A percentile compares a stretch with the other conserved stretches of the same genome.
These are phyloP conservation scores for Chlorophyllum brunneum DNA, from an alignment of 768 basidiomycete genomes.

Conservation along the genomic window DNA sequence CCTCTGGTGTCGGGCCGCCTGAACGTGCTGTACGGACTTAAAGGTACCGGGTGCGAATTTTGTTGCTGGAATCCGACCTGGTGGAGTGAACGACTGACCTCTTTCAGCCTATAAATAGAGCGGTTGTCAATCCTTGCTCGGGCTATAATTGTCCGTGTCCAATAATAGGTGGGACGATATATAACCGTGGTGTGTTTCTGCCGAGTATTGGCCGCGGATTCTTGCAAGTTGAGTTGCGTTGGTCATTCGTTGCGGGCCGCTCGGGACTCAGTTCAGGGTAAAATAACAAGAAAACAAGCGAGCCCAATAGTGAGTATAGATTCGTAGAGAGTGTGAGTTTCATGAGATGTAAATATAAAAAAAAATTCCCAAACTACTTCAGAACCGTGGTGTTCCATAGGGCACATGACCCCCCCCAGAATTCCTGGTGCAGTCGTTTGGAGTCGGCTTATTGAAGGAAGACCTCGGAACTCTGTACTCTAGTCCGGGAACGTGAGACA, in stretches of 20 bases:
- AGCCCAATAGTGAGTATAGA: neutral
- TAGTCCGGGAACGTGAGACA: slow-evolving; percentile 1
- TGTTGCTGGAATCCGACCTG: neutral
- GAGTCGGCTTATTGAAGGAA: neutral
- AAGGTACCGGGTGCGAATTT: slow-evolving; percentile 2
- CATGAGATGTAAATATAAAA: neutral
- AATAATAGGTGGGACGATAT: neutral
- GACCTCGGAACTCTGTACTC: neutral
- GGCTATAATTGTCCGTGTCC: neutral
- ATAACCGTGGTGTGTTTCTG: neutral
- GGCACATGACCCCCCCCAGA: neutral
- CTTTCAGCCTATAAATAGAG: neutral
- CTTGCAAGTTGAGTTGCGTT: neutral
- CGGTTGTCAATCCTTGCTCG: neutral
- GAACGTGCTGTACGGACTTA: neutral
- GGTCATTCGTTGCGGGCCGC: slow-evolving; percentile 1
- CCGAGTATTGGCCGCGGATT: neutral
- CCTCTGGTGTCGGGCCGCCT: neutral
- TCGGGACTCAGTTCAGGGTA: neutral
- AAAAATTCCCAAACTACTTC: neutral
- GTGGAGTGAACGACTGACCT: slow-evolving; percentile 1
- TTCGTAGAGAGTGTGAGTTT: neutral
- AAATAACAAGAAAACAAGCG: neutral
- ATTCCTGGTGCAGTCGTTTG: neutral
- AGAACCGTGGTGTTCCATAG: slow-evolving; percentile 5